Base-by-base conservation (phyloP, 768 basidiomycete genomes). In the Lactifluus echinatus region DNA sequence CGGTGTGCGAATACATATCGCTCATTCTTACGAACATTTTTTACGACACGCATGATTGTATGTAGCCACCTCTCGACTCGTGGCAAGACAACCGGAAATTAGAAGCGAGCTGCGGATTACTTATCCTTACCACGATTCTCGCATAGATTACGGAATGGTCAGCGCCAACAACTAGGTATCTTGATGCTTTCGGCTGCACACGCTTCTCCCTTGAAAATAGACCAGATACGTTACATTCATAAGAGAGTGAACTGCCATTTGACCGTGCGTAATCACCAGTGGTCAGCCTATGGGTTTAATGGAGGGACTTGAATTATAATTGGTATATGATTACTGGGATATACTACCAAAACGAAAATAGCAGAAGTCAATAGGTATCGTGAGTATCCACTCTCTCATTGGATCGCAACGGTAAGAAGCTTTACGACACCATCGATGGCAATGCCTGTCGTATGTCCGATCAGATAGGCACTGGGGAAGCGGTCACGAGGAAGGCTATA, bases 391-490 rank as follows among this genome's bases (percentile, higher is more conserved):
- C 29, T 24, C 24, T 7, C 34, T 70, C 60, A 73, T 44, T 69
- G 43, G 29, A 79, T 76, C 3, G 70, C 76, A 19, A 84, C 77
- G 2, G 79, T 84, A 53, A 85, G 68, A 21, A 60, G 63, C 1
- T 75, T 75, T 15, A 79, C 76, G 33, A 77, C 72, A 43, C 83
- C 83, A 64, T 84, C 83, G 34, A 76, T 75, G 3, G 83, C 76
- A 51, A 84, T 86, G 28, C 72, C 83, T 82, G 59, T 50, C 14
- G 76, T 78, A 11, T 50, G 19, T 28, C 37, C 46, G 37, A 42
- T 47, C 44, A 59, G 15, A 12, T 46, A 24, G 23, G 5, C 11
- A 12, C 15, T 8, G 4, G 7, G 43, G 33, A 28, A 17, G 24
- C 17, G 14, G 24, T 19, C 24, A 31, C 10, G 36, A 15, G 24